Evolutionary conservation across 2,329 filamentous ascomycete genomes (phyloP), one percentile per base, ranked within the genome.

Genomic region (Apiospora rasikravindrae): DNA sequence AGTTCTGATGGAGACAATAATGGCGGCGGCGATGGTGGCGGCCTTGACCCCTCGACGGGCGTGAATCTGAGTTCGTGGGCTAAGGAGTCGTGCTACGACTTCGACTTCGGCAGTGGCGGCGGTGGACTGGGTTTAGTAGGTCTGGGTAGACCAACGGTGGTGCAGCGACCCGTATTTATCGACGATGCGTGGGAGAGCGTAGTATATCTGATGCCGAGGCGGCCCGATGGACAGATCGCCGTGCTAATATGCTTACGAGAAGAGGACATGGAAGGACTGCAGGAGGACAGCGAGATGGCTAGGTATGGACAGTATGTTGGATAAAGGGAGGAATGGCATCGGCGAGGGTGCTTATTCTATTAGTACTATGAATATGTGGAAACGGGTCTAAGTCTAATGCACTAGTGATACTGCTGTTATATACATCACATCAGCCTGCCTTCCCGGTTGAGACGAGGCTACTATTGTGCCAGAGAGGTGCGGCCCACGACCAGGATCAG

Each of bases 51-150:
- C 0, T 77, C 82, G 0, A 77, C 76, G 0, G 86, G 88, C 47
- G 78, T 90, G 4, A 85, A 86, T 80, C 73, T 90, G 7, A 89
- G 86, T 71, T 90, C 87, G 0, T 90, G 88, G 88, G 82, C 83
- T 0, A 86, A 86, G 70, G 76, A 86, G 2, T 77, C 82, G 3
- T 81, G 79, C 22, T 86, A 85, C 73, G 78, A 82, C 0, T 77
- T 85, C 10, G 85, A 88, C 61, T 90, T 90, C 70, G 81, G 81
- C 8, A 16, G 14, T 29, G 26, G 26, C 14, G 13, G 29, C 22
- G 29, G 16, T 11, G 53, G 53, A n/a, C 4, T 22, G 53, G 29
- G 29, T 3, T 2, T 61, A 2, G 83, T 82, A 2, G 83, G 82
- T 0, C 74, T 89, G 4, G 87, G 87, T 0, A 80, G 75, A 33